phyloP scores from a whole-genome alignment of 176 grass and related monocot species.

The Microstegium vimineum region DNA sequence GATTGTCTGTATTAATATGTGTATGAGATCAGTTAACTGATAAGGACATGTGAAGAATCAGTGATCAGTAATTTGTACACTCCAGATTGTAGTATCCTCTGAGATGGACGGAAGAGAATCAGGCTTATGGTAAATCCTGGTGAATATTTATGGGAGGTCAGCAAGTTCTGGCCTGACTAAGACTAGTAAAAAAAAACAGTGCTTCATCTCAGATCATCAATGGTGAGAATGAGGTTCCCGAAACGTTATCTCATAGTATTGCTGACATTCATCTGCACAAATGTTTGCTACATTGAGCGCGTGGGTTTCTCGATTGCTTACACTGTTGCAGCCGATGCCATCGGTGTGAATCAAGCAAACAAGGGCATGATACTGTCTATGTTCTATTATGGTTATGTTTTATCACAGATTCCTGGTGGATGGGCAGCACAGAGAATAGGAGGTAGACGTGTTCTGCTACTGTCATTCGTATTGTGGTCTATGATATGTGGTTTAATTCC shows the following conservation, averaged over 20 bases:
- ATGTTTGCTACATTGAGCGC: slow-evolving; percentile 77
- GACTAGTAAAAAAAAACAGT: neutral
- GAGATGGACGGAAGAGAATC: slow-evolving; percentile 23
- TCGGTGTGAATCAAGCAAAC: slow-evolving; percentile 55
- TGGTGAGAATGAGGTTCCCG: slow-evolving; percentile 47
- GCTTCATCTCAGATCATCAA: slow-evolving; percentile 10
- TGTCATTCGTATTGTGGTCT: slow-evolving; percentile 78
- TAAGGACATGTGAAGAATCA: neutral
- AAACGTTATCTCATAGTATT: slow-evolving; percentile 72
- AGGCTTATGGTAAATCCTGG: slow-evolving; percentile 35
- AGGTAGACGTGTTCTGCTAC: slow-evolving; percentile 60
- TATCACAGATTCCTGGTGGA: slow-evolving; percentile 82
- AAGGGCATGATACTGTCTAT: slow-evolving; percentile 72
- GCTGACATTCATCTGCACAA: slow-evolving; percentile 82
- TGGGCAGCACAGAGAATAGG: slow-evolving; percentile 74
- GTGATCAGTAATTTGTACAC: slow-evolving; percentile 3
- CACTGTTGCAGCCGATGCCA: slow-evolving; percentile 49
- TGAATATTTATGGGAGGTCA: slow-evolving; percentile 37
- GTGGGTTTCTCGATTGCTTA: slow-evolving; percentile 85
- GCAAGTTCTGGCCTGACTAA: slow-evolving; percentile 37
- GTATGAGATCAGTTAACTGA: slow-evolving; percentile 19
- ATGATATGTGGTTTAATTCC: slow-evolving; percentile 71
- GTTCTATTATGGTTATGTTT: slow-evolving; percentile 77
- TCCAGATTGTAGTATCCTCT: slow-evolving; percentile 9
- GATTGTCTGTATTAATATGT: neutral